Evolutionary conservation across 2,329 filamentous ascomycete genomes (phyloP).

Genomic region (Amauroascus niger): DNA sequence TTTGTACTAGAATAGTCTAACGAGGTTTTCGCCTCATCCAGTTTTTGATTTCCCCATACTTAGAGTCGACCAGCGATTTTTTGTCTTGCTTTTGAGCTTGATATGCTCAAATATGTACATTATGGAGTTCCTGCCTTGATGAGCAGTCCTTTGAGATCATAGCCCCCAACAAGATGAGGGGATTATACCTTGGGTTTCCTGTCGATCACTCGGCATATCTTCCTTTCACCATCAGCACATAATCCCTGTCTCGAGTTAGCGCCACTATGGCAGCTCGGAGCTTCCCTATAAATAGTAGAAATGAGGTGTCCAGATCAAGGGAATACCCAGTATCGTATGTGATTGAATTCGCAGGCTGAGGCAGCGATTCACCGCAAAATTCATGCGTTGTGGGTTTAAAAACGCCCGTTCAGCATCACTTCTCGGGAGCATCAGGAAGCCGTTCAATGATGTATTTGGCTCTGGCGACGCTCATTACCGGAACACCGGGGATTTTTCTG

Average conservation of each 20-base stretch:
- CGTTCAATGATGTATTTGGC: constrained; percentile 94
- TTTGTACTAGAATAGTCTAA: not conserved
- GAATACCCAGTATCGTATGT: not conserved
- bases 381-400: not conserved
- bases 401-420: constrained; percentile 18
- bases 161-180: not conserved
- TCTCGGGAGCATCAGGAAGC: constrained; percentile 71
- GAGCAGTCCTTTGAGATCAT: not conserved
- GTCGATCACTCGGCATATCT: not conserved
- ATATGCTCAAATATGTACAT: constrained; percentile 7
- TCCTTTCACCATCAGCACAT: not conserved
- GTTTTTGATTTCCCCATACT: not conserved
- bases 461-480: constrained; percentile 65
- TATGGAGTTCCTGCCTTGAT: not conserved
- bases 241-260: not conserved
- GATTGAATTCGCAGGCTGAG: not conserved
- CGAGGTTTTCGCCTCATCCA: not conserved
- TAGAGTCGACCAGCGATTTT: not conserved
- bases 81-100: not conserved
- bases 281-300: not conserved
- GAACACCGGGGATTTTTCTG: constrained; percentile 61
- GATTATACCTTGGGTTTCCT: not conserved
- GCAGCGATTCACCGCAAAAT: not conserved
- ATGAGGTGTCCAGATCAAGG: too few species aligned
- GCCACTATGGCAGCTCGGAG: not conserved